Evolutionary conservation across 1,139 yeast genomes (phyloP).

Genomic region (Hemisphaericaspora xylofermentans): DNA sequence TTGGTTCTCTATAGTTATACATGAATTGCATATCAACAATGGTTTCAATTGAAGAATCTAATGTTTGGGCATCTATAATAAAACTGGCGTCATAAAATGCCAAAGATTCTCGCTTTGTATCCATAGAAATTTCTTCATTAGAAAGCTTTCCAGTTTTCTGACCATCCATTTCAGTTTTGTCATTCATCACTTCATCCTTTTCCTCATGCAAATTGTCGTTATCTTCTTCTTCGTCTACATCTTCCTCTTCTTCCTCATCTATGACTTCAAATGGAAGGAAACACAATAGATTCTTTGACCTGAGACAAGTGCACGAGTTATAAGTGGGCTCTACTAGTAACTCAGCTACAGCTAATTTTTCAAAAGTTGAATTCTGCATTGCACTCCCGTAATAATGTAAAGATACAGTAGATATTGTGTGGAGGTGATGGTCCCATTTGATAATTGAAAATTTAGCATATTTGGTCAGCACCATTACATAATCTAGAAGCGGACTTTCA

Average conservation of each 20-base stretch:
- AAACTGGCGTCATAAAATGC: conserved; percentile 44
- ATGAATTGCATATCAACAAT: conserved; percentile 70
- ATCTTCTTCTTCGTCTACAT: conserved; percentile 20
- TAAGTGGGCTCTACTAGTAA: conserved; percentile 66
- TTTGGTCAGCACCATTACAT: conserved; percentile 65
- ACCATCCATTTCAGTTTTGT: conserved; percentile 5
- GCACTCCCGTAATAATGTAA: conserved; percentile 84
- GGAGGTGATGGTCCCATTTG: conserved; percentile 59
- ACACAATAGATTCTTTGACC: conserved; percentile 71
- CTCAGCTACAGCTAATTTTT: conserved; percentile 44
- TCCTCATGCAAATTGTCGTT: too few relatives aligned
- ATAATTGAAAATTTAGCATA: conserved; percentile 77
- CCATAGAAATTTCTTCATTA: conserved; percentile 9
- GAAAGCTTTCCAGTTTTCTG: neutral
- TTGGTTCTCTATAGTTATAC: conserved; percentile 74
- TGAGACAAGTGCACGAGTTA: conserved; percentile 58
- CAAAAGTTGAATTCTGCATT: conserved; percentile 51
- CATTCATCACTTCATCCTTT: conserved; percentile 3
- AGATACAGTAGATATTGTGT: conserved; percentile 66
- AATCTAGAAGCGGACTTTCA: conserved; percentile 54
- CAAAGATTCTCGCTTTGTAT: conserved; percentile 5
- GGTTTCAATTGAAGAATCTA: conserved; percentile 57
- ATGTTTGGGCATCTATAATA: conserved; percentile 53
- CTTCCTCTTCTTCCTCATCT: conserved; percentile 43
- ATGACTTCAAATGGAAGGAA: conserved; percentile 63